A percentile compares a stretch with the other conserved stretches of the same genome.
These are phyloP conservation scores for Escovopsis weberi DNA, from an alignment of 2,329 filamentous ascomycete species.

Conservation along the genomic window DNA sequence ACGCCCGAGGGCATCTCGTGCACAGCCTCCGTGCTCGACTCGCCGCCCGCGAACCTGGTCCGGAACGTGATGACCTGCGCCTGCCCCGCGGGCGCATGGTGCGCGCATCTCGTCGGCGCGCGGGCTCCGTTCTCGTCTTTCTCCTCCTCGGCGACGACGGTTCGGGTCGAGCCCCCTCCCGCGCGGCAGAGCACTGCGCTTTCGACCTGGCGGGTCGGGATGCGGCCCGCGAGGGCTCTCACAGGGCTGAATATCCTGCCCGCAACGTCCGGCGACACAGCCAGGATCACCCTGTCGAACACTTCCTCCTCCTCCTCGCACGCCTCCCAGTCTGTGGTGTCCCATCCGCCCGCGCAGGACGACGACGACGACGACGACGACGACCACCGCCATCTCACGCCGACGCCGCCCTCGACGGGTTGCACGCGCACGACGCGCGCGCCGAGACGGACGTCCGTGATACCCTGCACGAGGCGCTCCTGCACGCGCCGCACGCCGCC, in stretches of 20 bases:
- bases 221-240: conserved; percentile 19
- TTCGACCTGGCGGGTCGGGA: conserved; percentile 34
- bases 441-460: conserved; percentile 25
- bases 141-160: neutral
- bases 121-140: conserved; percentile 1
- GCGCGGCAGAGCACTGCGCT: conserved; percentile 26
- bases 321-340: too few species aligned
- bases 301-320: conserved; percentile 12
- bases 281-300: conserved; percentile 39
- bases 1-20: conserved; percentile 36
- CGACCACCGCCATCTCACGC: conserved; percentile 19
- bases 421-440: conserved; percentile 23
- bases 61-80: conserved; percentile 22
- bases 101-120: conserved; percentile 11
- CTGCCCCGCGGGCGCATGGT: conserved; percentile 11
- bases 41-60: conserved; percentile 17
- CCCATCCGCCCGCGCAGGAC: neutral
- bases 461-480: conserved; percentile 24
- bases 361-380: neutral
- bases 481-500: conserved; percentile 36
- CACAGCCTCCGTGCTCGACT: conserved; percentile 31
- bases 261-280: conserved; percentile 39
- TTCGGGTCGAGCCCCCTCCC: conserved; percentile 1
- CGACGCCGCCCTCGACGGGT: conserved; percentile 11
- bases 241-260: conserved; percentile 32